These are phyloP conservation scores for Ustilago vetiveriae DNA, from an alignment of 1,284 basidiomycete genomes.

Conservation along the genomic window DNA sequence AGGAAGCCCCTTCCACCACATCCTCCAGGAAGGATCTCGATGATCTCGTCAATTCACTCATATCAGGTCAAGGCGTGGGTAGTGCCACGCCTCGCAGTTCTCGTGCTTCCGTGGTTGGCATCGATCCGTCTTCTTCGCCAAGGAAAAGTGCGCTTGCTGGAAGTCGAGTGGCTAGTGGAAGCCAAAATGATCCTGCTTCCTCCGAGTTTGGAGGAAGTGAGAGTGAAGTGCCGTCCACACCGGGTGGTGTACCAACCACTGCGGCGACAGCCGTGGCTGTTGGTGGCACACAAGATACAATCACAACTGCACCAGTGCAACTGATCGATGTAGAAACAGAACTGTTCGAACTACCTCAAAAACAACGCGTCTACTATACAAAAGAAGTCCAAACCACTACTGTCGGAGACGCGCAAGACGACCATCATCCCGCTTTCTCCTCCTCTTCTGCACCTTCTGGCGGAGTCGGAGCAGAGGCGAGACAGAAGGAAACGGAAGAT, in stretches of 20 bases:
- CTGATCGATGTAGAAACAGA: slow-evolving; percentile 80
- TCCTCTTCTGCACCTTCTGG: slow-evolving; percentile 74
- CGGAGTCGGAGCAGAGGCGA: slow-evolving; percentile 58
- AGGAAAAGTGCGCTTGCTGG: slow-evolving; percentile 21
- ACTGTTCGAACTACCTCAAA: slow-evolving; percentile 81
- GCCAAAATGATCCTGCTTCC: slow-evolving; percentile 15
- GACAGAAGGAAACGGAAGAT: slow-evolving; percentile 26
- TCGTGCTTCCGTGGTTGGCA: slow-evolving; percentile 13
- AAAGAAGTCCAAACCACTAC: slow-evolving; percentile 79
- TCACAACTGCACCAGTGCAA: slow-evolving; percentile 72
- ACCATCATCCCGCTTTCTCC: slow-evolving; percentile 66
- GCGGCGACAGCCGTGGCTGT: slow-evolving; percentile 1
- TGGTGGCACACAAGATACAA: neutral
- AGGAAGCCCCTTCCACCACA: slow-evolving; percentile 6
- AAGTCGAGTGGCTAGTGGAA: slow-evolving; percentile 1
- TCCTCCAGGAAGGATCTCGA: slow-evolving; percentile 56
- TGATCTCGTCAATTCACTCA: slow-evolving; percentile 60
- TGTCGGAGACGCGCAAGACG: slow-evolving; percentile 69
- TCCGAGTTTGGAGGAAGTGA: slow-evolving; percentile 51
- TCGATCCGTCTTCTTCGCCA: slow-evolving; percentile 22
- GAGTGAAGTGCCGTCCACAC: slow-evolving; percentile 28
- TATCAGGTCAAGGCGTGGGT: slow-evolving; percentile 21
- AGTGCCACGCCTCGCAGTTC: slow-evolving; percentile 8
- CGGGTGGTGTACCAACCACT: slow-evolving; percentile 10
- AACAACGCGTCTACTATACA: slow-evolving; percentile 91